phyloP scores from a whole-genome alignment of 1,284 basidiomycete species.

The Rhizoctonia solani region DNA sequence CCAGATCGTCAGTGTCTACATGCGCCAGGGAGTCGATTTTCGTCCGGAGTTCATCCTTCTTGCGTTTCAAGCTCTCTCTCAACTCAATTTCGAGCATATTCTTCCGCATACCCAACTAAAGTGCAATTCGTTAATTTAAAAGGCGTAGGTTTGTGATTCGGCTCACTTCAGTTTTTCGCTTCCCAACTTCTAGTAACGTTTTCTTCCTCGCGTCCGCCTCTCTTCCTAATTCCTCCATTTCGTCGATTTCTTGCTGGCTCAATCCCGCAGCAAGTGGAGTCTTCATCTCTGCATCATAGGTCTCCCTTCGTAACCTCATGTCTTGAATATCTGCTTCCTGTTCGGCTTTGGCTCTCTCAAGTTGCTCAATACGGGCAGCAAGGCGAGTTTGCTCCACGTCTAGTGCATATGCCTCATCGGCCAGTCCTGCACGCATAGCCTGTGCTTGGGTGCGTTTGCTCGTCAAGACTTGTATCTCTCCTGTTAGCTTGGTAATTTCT shows the following conservation, averaged over 20 bases:
- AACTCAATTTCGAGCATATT: constrained; percentile 90
- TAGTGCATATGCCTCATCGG: constrained; percentile 65
- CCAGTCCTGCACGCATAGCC: constrained; percentile 68
- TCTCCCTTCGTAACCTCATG: constrained; percentile 62
- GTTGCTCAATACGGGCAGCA: constrained; percentile 61
- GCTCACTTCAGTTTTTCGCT: constrained; percentile 72
- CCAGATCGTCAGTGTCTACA: constrained; percentile 59
- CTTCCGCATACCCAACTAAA: constrained; percentile 76
- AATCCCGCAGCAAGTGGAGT: constrained; percentile 78
- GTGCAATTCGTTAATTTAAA: background rate
- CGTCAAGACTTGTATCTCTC: constrained; percentile 72
- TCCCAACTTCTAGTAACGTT: constrained; percentile 68
- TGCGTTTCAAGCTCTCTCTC: constrained; percentile 82
- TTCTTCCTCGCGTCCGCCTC: constrained; percentile 78
- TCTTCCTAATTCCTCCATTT: constrained; percentile 72
- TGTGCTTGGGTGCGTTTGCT: constrained; percentile 73
- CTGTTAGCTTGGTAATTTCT: constrained; percentile 77
- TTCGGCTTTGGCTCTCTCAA: constrained; percentile 73
- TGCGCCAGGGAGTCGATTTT: constrained; percentile 79
- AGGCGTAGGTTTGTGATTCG: background rate
- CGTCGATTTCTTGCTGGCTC: constrained; percentile 69
- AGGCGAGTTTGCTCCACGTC: constrained; percentile 74
- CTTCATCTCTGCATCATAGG: constrained; percentile 72
- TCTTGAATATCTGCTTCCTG: constrained; percentile 70
- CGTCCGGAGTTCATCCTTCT: constrained; percentile 73